Evolutionary conservation across 2,329 filamentous ascomycete genomes (phyloP), one percentile per base, ranked within the genome.

Genomic region (Fusarium sp.): DNA sequence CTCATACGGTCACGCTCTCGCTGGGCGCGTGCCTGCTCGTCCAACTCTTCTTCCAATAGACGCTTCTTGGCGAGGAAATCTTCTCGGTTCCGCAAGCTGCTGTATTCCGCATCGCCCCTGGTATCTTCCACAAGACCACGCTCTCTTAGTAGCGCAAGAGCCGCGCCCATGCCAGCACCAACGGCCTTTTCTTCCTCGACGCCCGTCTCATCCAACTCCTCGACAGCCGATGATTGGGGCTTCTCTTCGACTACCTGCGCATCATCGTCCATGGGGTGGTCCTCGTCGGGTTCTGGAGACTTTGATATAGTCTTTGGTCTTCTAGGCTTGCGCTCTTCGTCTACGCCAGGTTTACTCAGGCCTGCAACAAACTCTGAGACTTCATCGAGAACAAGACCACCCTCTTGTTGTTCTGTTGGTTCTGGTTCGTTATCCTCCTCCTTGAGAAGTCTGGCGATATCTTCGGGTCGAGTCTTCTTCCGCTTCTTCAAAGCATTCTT

Each of bases 301-400:
- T 69, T 81, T 60, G 70, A 83, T 69, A 41, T 68, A 18, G 71
- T 57, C 55, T 70, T 77, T 35, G 80, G 79, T 76, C 81, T 86
- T 76, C 78, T 85, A 70, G 76, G 87, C 82, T 80, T 92, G 83
- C 78, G 87, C 17, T 86, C 84, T 60, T 88, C 86, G 6, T 86
- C 83, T 11, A 86, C 85, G 23, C 85, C 87, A 17, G 91, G 89
- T 64, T 91, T 92, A 77, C 91, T 92, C 60, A 99, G 82, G 59
- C 94, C 94, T 30, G 94, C 92, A 33, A 99, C 92, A 75, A 99
- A 99, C 76, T 97, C 95, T 0, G 94, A 94, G 1, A 95, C 97
- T 78, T 98, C 96, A 67, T 98, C 95, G 62, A 99, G 95, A n/a
- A 98, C 88, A 3, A 99, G 85, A 3, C 94, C 95, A 33, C 82